These are phyloP conservation scores for Neurospora cerealis DNA, from an alignment of 495 filamentous ascomycete species.

Conservation along the genomic window DNA sequence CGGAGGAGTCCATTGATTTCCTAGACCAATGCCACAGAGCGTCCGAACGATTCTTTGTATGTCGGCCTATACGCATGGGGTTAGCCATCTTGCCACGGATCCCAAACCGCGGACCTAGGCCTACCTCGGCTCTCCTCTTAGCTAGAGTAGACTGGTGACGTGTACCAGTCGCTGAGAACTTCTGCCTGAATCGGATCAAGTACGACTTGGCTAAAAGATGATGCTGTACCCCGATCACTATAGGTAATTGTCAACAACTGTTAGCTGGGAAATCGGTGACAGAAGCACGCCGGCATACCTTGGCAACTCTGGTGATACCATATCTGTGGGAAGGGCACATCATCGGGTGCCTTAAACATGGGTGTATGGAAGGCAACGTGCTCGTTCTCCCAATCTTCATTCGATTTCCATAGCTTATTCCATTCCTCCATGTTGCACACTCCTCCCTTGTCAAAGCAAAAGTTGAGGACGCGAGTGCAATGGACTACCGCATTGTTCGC, in stretches of 20 bases:
- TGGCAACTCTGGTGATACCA: slow-evolving; percentile 40
- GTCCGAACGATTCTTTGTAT: slow-evolving; percentile 34
- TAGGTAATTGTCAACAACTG: not conserved
- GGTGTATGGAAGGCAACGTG: slow-evolving; percentile 29
- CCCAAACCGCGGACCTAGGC: slow-evolving; percentile 2
- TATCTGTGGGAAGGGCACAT: slow-evolving; percentile 31
- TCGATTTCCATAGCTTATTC: slow-evolving; percentile 23
- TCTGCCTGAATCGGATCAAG: slow-evolving; percentile 12
- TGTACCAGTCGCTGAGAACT: slow-evolving; percentile 7
- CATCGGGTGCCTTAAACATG: slow-evolving; percentile 21
- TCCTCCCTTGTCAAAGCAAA: slow-evolving; percentile 30
- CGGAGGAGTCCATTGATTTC: slow-evolving; percentile 42
- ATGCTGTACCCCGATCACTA: slow-evolving; percentile 44
- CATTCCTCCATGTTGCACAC: slow-evolving; percentile 14
- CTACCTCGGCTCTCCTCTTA: slow-evolving; percentile 20
- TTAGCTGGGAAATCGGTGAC: not conserved
- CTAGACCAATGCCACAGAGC: slow-evolving; percentile 42
- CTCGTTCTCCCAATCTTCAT: slow-evolving; percentile 22
- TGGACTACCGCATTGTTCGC: slow-evolving; percentile 44
- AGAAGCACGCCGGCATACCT: slow-evolving; percentile 20
- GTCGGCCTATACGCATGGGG: slow-evolving; percentile 17
- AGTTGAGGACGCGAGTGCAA: slow-evolving; percentile 43
- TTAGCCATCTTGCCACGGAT: not conserved
- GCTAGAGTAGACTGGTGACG: slow-evolving; percentile 30
- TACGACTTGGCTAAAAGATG: slow-evolving; percentile 45